Conservation (phyloP, 2,329 filamentous ascomycete genomes). For the Aspergillus niger region DNA sequence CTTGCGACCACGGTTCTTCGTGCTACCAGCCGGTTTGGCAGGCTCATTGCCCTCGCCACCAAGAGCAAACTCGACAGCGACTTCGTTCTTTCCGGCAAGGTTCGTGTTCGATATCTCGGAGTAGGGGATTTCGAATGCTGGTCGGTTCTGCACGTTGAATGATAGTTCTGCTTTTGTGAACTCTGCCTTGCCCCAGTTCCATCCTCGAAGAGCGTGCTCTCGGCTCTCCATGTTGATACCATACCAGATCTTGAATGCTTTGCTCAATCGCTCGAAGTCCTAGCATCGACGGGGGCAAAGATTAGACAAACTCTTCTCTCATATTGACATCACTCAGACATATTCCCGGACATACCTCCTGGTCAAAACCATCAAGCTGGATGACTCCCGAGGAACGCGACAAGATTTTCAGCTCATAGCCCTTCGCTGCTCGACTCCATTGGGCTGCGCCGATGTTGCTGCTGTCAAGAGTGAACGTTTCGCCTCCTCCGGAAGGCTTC, state of each 20-base stretch:
- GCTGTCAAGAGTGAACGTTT: slow-evolving; percentile 90
- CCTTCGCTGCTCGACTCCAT: slow-evolving; percentile 91
- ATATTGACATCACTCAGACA: background rate
- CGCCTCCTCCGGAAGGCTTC: slow-evolving; percentile 84
- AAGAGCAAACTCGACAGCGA: slow-evolving; percentile 89
- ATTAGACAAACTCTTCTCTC: background rate
- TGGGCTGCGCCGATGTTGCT: slow-evolving; percentile 83
- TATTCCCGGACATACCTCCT: slow-evolving; percentile 60
- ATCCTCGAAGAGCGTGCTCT: slow-evolving; percentile 91
- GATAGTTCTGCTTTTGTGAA: slow-evolving; percentile 92
- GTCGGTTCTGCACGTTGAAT: slow-evolving; percentile 96
- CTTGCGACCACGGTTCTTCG: slow-evolving; percentile 77
- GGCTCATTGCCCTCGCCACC: slow-evolving; percentile 72
- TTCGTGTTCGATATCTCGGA: slow-evolving; percentile 98
- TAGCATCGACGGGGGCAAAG: slow-evolving; percentile 36
- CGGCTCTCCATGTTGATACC: slow-evolving; percentile 87
- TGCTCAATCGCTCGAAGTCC: slow-evolving; percentile 86
- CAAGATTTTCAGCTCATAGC: slow-evolving; percentile 90
- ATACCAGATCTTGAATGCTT: slow-evolving; percentile 98
- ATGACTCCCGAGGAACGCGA: slow-evolving; percentile 82
- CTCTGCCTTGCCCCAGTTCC: slow-evolving; percentile 99
- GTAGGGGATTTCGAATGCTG: slow-evolving; percentile 95
- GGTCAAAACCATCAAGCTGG: slow-evolving; percentile 91
- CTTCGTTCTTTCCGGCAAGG: slow-evolving; percentile 94
- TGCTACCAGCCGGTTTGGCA: slow-evolving; percentile 70